Evolutionary conservation across 345 rosid genomes (phyloP).

Genomic region (Eucalyptus erythrocorys): DNA sequence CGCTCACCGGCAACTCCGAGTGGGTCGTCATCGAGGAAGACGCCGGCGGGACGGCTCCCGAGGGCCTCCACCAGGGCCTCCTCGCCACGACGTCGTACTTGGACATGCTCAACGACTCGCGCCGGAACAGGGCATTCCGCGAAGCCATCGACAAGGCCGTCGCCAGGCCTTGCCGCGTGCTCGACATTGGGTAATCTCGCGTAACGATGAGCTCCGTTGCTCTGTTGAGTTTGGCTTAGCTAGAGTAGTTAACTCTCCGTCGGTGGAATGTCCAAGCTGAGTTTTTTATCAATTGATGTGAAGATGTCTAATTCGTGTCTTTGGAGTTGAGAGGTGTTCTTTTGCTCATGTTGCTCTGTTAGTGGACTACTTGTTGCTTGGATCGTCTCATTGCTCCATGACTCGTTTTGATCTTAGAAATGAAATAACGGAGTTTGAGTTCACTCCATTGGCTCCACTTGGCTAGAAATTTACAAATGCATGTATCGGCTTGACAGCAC

Average conservation of each 20-base stretch:
- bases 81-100: slow-evolving; percentile 56
- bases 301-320: not conserved
- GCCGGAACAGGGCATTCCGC: slow-evolving; percentile 39
- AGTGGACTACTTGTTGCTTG: not conserved
- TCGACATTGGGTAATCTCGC: slow-evolving; percentile 73
- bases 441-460: not conserved
- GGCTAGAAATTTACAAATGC: not conserved
- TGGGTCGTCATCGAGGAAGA: slow-evolving; percentile 58
- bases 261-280: not conserved
- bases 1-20: slow-evolving; percentile 56
- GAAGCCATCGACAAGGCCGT: slow-evolving; percentile 49
- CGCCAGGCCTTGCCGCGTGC: slow-evolving; percentile 67
- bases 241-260: not conserved
- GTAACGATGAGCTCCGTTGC: not conserved
- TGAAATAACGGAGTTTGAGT: not conserved
- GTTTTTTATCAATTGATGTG: not conserved
- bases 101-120: slow-evolving; percentile 69
- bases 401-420: not conserved
- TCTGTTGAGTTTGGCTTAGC: not conserved
- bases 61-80: slow-evolving; percentile 16
- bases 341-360: not conserved
- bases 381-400: not conserved
- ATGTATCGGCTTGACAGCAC: not conserved
- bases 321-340: not conserved
- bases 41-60: not conserved